Base-by-base conservation (phyloP, 345 rosid species). In the Garcia nutans region DNA sequence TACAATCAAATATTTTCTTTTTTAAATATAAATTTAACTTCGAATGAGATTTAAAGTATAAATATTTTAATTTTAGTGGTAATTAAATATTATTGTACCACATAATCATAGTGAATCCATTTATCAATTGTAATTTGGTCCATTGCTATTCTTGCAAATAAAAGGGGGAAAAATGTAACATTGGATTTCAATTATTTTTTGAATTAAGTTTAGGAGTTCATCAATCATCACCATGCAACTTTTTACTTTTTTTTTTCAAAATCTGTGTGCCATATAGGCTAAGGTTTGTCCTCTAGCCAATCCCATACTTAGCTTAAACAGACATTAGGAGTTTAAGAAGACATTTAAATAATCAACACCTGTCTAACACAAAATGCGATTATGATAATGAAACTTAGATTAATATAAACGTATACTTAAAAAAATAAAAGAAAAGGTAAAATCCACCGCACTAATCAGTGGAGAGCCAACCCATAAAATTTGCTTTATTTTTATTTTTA, bases 391-490 rank as follows among this genome's bases (percentile, higher is more conserved):
- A 77, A 52, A 24, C 67, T n/a, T 64, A 41, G 55, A 57, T 79
- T 71, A 71, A 11, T 45, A n/a, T n/a, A n/a, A n/a, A n/a, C n/a
- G n/a, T n/a, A n/a, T n/a, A n/a, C n/a, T n/a, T n/a, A n/a, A n/a
- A n/a, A n/a, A 28, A 28, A 28, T 28, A 28, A 68, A 50, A 47
- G 57, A 24, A 79, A 83, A 65, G 82, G 60, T 68, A 80, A 74
- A 74, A 75, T 69, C 84, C 76, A 76, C 81, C 77, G 73, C 81
- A 75, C 85, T 83, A 82, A 84, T 81, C 69, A 86, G 87, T 90
- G 88, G 91, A 89, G 60, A 77, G 73, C 84, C 86, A 82, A 78
- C 89, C 78, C 77, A 76, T 41, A 56, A 70, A 20, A 70, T 74
- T 78, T 78, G 70, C 71, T 57, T 81, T 61, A 2, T 33, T 33